phyloP scores from a whole-genome alignment of 805 yeast species.

The Wickerhamomyces hampshirensis region DNA sequence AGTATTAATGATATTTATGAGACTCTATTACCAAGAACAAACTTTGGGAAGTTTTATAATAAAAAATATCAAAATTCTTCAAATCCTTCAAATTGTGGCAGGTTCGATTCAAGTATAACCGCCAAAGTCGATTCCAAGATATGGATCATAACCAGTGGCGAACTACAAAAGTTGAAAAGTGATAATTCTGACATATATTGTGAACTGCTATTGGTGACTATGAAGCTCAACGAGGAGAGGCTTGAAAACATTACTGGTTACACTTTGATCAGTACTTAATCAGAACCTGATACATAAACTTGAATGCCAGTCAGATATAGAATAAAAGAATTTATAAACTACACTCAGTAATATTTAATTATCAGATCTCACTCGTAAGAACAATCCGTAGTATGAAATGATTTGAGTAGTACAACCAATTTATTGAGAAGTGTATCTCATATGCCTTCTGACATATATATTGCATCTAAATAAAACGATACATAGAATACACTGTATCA shows the following conservation, averaged over 20 bases:
- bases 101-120: slow-evolving; percentile 41
- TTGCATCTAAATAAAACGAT: too few relatives aligned
- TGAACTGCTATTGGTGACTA: slow-evolving; percentile 58
- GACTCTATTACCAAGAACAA: slow-evolving; percentile 49
- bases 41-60: slow-evolving; percentile 40
- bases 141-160: slow-evolving; percentile 57
- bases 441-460: too few relatives aligned
- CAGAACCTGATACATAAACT: too few relatives aligned
- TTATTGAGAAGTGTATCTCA: too few relatives aligned
- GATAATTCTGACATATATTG: slow-evolving; percentile 52
- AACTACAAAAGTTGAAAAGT: slow-evolving; percentile 40
- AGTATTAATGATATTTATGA: slow-evolving; percentile 29
- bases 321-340: too few relatives aligned
- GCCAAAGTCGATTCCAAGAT: slow-evolving; percentile 60
- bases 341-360: too few relatives aligned
- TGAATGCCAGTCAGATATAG: too few relatives aligned
- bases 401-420: too few relatives aligned
- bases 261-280: slow-evolving; percentile 55
- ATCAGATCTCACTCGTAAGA: too few relatives aligned
- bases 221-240: slow-evolving; percentile 62
- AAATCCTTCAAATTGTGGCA: slow-evolving; percentile 27
- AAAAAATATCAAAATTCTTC: slow-evolving; percentile 6
- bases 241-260: slow-evolving; percentile 75
- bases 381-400: too few relatives aligned
- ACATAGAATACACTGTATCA: too few relatives aligned